Evolutionary conservation across 352 stramenopile species (phyloP).

Genomic region (Albugo candida): DNA sequence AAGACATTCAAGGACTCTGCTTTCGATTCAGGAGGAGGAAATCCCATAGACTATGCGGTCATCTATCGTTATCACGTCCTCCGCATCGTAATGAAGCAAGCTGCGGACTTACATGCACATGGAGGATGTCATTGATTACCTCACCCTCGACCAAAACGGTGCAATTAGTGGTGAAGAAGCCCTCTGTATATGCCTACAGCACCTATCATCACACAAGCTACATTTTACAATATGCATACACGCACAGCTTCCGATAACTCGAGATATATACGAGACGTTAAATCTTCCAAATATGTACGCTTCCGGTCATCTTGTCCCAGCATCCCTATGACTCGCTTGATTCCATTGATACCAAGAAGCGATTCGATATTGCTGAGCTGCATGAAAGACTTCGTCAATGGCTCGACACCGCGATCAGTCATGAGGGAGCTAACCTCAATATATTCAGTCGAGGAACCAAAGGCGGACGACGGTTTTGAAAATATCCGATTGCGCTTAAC

Average conservation of each 20-base stretch:
- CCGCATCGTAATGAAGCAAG: not conserved
- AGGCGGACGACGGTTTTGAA: constrained; percentile 26
- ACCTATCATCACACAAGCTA: constrained; percentile 3
- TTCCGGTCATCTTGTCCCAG: constrained; percentile 68
- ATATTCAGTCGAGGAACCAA: constrained; percentile 39
- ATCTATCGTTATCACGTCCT: not conserved
- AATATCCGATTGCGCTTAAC: constrained; percentile 76
- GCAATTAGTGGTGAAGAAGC: constrained; percentile 83
- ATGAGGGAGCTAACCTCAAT: constrained; percentile 23
- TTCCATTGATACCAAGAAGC: constrained; percentile 51
- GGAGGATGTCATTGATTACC: constrained; percentile 82
- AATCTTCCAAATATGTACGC: constrained; percentile 57
- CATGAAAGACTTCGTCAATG: not conserved
- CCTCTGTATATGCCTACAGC: constrained; percentile 50
- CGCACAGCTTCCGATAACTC: constrained; percentile 44
- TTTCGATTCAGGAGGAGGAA: constrained; percentile 77
- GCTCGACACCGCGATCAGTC: not conserved
- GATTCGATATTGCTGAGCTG: constrained; percentile 77
- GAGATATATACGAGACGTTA: constrained; percentile 63
- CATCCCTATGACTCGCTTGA: constrained; percentile 70
- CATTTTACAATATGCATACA: constrained; percentile 16
- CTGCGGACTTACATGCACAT: constrained; percentile 46
- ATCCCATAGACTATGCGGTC: constrained; percentile 57
- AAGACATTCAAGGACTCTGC: constrained; percentile 52
- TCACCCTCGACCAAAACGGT: constrained; percentile 86